Conservation (phyloP, 495 filamentous ascomycete genomes). For the Xylaria castorea region DNA sequence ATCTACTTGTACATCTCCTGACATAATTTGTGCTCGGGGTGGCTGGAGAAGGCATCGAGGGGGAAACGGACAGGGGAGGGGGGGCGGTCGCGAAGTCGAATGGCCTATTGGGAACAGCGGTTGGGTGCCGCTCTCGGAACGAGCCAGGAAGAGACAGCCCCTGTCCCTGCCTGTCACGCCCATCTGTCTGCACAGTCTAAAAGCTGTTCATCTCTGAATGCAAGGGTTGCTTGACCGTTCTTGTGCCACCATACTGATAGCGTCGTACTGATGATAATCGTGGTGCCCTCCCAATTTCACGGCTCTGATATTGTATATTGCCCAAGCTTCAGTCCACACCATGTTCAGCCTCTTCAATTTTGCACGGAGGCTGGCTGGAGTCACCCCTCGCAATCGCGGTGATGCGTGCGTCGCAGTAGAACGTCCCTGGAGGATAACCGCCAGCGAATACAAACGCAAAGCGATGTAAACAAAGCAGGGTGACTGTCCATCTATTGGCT, state of each 20-base stretch:
- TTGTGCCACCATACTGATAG: slow-evolving; percentile 25
- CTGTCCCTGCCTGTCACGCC: slow-evolving; percentile 23
- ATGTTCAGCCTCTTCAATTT: slow-evolving; percentile 27
- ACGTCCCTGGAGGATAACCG: slow-evolving; percentile 23
- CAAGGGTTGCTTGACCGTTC: slow-evolving; percentile 28
- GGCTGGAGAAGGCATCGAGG: slow-evolving; percentile 4
- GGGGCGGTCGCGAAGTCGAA: slow-evolving; percentile 8
- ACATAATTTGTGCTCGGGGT: slow-evolving; percentile 31
- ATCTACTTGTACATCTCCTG: slow-evolving; percentile 34
- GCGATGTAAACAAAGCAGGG: slow-evolving; percentile 39
- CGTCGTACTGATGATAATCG: slow-evolving; percentile 21
- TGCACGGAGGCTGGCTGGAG: slow-evolving; percentile 5
- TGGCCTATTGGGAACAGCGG: slow-evolving; percentile 32
- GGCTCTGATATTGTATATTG: not conserved
- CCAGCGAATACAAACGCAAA: slow-evolving; percentile 34
- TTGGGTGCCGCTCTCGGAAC: slow-evolving; percentile 42
- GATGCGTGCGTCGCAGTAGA: slow-evolving; percentile 13
- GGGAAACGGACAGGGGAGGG: slow-evolving; percentile 11
- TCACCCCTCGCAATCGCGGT: slow-evolving; percentile 18
- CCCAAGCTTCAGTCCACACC: not conserved
- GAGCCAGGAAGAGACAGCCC: slow-evolving; percentile 25
- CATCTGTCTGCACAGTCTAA: slow-evolving; percentile 11
- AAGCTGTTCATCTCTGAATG: slow-evolving; percentile 26
- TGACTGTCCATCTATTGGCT: slow-evolving; percentile 33
- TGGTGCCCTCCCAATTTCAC: slow-evolving; percentile 16